phyloP scores from a whole-genome alignment of 208 protist genomes.

The Trichomonas tenax region DNA sequence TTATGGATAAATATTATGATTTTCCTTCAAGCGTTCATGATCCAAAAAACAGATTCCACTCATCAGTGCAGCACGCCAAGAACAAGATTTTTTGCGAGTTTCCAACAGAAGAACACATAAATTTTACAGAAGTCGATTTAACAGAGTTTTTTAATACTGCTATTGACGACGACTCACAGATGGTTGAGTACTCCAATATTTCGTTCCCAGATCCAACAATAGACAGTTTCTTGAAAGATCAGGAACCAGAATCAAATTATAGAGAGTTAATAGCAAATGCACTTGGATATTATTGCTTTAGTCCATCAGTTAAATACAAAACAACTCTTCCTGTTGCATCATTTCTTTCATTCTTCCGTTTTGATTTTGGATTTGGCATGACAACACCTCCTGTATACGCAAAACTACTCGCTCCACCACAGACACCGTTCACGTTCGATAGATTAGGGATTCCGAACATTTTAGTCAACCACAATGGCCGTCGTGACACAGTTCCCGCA shows the following conservation, averaged over 20 bases:
- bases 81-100: background rate
- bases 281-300: background rate
- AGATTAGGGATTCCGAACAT: background rate
- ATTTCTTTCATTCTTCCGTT: background rate
- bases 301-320: background rate
- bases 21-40: background rate
- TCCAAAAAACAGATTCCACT: background rate
- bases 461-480: background rate
- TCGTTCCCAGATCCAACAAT: background rate
- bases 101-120: background rate
- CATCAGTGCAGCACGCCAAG: background rate
- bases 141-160: background rate
- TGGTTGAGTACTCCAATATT: background rate
- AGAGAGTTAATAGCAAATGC: background rate
- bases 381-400: background rate
- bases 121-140: background rate
- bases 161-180: background rate
- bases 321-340: background rate
- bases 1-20: background rate
- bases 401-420: background rate
- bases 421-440: background rate
- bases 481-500: background rate
- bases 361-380: background rate
- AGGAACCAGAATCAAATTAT: background rate
- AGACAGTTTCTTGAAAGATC: background rate